Evolutionary conservation across 306 rosid species (phyloP).

Genomic region (Prunus kanzakura): DNA sequence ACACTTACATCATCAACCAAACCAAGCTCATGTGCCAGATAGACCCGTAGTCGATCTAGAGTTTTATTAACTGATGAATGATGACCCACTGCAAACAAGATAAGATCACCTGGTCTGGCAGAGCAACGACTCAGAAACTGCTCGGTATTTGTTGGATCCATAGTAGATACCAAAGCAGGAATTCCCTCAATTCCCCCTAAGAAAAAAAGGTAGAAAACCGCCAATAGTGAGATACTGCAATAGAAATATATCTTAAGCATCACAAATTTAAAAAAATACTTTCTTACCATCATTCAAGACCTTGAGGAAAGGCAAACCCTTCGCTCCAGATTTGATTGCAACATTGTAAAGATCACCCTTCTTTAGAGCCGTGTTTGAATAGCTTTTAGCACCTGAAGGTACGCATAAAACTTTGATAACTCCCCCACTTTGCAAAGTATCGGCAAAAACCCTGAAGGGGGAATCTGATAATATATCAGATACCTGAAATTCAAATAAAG

Average conservation of each 20-base stretch:
- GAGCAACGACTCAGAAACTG: conserved; percentile 53
- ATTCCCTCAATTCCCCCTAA: conserved; percentile 80
- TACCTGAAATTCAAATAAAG: conserved; percentile 53
- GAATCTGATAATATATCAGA: conserved; percentile 75
- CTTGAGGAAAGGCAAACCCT: conserved; percentile 90
- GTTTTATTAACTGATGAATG: conserved; percentile 65
- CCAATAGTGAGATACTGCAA: conserved; percentile 17
- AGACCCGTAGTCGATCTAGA: conserved; percentile 73
- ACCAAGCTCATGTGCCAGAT: conserved; percentile 66
- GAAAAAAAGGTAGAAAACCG: conserved; percentile 20
- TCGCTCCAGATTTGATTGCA: conserved; percentile 82
- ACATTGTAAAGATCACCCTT: conserved; percentile 77
- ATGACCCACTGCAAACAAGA: conserved; percentile 78
- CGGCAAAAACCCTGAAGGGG: conserved; percentile 77
- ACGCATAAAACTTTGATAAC: conserved; percentile 72
- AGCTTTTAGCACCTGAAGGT: conserved; percentile 71
- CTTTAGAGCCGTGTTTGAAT: conserved; percentile 87
- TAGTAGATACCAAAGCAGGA: conserved; percentile 69
- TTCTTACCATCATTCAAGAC: conserved; percentile 68
- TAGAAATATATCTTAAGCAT: neutral
- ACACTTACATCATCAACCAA: conserved; percentile 75
- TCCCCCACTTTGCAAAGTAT: conserved; percentile 71
- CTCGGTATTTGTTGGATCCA: conserved; percentile 56
- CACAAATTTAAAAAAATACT: conserved; percentile 4
- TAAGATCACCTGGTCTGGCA: conserved; percentile 65